phyloP scores from a whole-genome alignment of 352 stramenopile species.

The Pythium guiyangense region DNA sequence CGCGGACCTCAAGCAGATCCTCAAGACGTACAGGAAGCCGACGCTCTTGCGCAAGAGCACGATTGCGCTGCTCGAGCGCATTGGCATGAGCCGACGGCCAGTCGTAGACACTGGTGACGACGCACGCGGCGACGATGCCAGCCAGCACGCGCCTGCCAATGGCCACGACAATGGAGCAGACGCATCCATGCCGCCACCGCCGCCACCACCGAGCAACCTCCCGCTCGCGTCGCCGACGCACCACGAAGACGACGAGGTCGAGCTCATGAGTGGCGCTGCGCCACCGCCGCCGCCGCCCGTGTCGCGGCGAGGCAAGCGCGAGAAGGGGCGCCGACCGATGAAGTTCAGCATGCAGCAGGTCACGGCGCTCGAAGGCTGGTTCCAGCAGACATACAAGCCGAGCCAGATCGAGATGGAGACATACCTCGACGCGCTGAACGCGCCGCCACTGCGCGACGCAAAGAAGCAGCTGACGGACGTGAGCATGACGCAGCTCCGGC shows the following conservation, averaged over 20 bases:
- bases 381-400: constrained; percentile 86
- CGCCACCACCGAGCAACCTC: not conserved
- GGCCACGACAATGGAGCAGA: not conserved
- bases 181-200: not conserved
- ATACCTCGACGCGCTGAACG: constrained; percentile 66
- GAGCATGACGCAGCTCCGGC: constrained; percentile 82
- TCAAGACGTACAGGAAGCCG: constrained; percentile 80
- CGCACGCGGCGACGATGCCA: constrained; percentile 26
- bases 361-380: constrained; percentile 74
- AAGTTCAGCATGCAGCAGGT: constrained; percentile 86
- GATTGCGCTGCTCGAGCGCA: constrained; percentile 58
- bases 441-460: constrained; percentile 58
- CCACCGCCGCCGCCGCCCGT: constrained; percentile 12
- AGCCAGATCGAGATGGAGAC: constrained; percentile 76
- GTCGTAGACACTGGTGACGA: not conserved
- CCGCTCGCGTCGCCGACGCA: constrained; percentile 10
- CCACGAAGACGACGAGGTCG: not conserved
- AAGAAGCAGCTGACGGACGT: constrained; percentile 75
- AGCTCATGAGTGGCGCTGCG: not conserved
- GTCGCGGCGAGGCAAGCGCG: constrained; percentile 36
- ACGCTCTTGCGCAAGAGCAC: constrained; percentile 69
- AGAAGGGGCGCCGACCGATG: constrained; percentile 73
- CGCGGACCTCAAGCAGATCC: constrained; percentile 69
- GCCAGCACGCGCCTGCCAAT: not conserved
- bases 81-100: constrained; percentile 61